These are phyloP conservation scores for Paraglomus brasilianum DNA, from an alignment of 192 early-diverging fungal species.

Conservation along the genomic window DNA sequence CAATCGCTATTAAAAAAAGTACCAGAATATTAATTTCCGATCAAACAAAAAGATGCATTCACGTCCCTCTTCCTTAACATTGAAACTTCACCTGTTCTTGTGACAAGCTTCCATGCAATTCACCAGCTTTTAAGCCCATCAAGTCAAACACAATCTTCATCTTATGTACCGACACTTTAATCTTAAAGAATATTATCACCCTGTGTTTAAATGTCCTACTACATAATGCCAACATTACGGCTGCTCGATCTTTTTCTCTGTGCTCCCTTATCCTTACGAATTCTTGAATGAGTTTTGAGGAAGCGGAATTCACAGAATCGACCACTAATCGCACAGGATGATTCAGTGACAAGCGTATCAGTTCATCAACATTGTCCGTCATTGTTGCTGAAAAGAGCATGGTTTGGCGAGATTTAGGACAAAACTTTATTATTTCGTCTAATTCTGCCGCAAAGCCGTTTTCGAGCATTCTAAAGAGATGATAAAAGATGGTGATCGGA, in stretches of 20 bases:
- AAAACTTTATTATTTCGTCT: constrained; percentile 88
- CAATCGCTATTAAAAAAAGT: constrained; percentile 49
- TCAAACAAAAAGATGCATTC: background rate
- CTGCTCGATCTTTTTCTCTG: constrained; percentile 82
- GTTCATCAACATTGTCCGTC: constrained; percentile 97
- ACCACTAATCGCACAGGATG: constrained; percentile 89
- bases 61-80: background rate
- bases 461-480: constrained; percentile 79
- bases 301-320: constrained; percentile 76
- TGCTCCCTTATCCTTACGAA: constrained; percentile 90
- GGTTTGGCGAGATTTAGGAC: constrained; percentile 88
- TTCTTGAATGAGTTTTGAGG: constrained; percentile 82
- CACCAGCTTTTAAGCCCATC: constrained; percentile 80
- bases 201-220: constrained; percentile 73
- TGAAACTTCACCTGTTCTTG: constrained; percentile 66
- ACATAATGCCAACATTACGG: constrained; percentile 84
- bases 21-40: background rate
- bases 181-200: constrained; percentile 91
- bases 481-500: background rate
- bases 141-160: constrained; percentile 98
- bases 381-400: constrained; percentile 99
- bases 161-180: constrained; percentile 93
- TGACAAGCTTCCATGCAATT: constrained; percentile 93
- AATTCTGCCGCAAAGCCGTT: constrained; percentile 97
- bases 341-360: constrained; percentile 89